Conservation (phyloP, 2,329 filamentous ascomycete genomes). For the Neofusicoccum laricinum region DNA sequence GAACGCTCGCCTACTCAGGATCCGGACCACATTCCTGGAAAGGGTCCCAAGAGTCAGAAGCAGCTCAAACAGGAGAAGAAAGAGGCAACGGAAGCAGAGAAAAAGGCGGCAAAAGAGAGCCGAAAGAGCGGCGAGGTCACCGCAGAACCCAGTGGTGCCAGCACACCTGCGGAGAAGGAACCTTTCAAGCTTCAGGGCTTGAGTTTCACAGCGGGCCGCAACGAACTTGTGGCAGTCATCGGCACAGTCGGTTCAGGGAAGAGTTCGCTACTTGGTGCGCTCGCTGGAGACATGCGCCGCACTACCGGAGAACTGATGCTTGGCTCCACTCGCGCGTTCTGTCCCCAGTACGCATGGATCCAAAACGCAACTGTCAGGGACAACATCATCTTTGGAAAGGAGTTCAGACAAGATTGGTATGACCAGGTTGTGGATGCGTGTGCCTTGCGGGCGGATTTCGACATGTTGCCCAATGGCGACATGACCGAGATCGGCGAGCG, state of each 20-base stretch:
- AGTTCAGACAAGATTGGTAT: constrained; percentile 72
- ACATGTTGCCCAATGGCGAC: constrained; percentile 90
- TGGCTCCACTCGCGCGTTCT: constrained; percentile 81
- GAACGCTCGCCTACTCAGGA: constrained; percentile 62
- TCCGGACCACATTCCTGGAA: constrained; percentile 23
- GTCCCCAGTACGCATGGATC: constrained; percentile 97
- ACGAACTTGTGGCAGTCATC: constrained; percentile 82
- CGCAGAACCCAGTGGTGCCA: constrained; percentile 21
- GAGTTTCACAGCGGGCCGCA: constrained; percentile 65
- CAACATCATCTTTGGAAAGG: constrained; percentile 89
- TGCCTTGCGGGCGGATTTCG: constrained; percentile 78
- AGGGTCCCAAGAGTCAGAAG: neutral
- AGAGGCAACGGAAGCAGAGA: constrained; percentile 32
- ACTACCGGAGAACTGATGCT: constrained; percentile 71
- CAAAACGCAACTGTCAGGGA: constrained; percentile 84
- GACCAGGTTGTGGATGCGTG: constrained; percentile 80
- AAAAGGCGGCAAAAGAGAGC: constrained; percentile 47
- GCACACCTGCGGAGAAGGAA: constrained; percentile 44
- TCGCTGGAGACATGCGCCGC: constrained; percentile 92
- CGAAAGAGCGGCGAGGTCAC: constrained; percentile 36
- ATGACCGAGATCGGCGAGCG: constrained; percentile 91
- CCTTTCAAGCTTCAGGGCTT: constrained; percentile 72
- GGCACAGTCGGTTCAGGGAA: constrained; percentile 89
- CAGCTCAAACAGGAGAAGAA: constrained; percentile 17
- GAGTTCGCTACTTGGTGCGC: constrained; percentile 79